Conservation (phyloP, 345 rosid genomes). For the Eucalyptus regnans region DNA sequence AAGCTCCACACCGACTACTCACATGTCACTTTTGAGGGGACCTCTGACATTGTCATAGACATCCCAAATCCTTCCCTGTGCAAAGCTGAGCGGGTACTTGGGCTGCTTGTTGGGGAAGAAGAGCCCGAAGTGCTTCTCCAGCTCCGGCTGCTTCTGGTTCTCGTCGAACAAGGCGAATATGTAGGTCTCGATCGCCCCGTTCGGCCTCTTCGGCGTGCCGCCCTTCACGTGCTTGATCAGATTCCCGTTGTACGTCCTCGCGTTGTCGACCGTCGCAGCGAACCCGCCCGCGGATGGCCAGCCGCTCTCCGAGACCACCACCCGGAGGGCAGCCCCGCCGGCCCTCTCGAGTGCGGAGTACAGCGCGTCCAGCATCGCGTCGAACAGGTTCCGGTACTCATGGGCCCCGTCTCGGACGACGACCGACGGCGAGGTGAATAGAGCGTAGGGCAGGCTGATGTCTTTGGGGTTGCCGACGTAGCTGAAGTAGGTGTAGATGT, state of each 20-base stretch:
- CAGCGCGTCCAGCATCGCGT: conserved; percentile 19
- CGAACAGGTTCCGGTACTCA: conserved; percentile 21
- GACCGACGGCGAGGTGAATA: conserved; percentile 10
- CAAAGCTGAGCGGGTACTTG: conserved; percentile 12
- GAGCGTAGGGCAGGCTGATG: conserved; percentile 14
- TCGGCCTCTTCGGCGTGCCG: conserved; percentile 28
- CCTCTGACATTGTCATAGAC: not conserved
- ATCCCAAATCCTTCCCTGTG: not conserved
- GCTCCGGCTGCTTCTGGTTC: conserved; percentile 18
- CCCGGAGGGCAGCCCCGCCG: conserved; percentile 4
- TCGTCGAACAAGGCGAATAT: conserved; percentile 25
- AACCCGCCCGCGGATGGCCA: conserved; percentile 21
- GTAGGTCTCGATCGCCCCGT: conserved; percentile 16
- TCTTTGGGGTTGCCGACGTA: conserved; percentile 8
- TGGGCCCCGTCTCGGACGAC: conserved; percentile 7
- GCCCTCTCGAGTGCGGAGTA: conserved; percentile 17
- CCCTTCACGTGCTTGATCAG: conserved; percentile 10
- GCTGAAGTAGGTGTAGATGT: conserved; percentile 25
- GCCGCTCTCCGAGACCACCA: conserved; percentile 28
- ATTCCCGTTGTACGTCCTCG: conserved; percentile 7
- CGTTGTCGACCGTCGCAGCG: conserved; percentile 2
- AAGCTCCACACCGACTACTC: not conserved
- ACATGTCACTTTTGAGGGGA: not conserved
- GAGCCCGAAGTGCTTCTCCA: conserved; percentile 19
- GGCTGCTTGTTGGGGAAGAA: conserved; percentile 17